Conservation (phyloP, 2,329 filamentous ascomycete genomes). For the Pseudogymnoascus sp. region DNA sequence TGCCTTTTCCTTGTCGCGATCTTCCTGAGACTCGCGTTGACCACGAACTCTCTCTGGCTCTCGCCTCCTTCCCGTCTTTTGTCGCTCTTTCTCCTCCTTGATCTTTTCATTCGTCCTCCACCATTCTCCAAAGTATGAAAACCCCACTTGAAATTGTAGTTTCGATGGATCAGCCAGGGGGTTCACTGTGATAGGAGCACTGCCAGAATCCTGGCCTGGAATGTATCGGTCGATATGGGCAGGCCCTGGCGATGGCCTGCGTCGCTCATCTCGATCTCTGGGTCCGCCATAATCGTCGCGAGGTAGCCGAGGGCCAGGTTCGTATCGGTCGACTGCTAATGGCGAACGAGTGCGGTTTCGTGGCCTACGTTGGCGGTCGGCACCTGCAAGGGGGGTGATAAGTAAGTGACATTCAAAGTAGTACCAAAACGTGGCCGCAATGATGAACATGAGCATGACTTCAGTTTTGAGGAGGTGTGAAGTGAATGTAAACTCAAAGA, state of each 20-base stretch:
- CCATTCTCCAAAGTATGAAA: slow-evolving; percentile 82
- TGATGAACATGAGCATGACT: neutral
- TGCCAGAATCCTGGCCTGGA: slow-evolving; percentile 57
- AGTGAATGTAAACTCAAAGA: neutral
- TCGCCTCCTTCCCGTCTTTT: slow-evolving; percentile 60
- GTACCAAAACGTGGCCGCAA: neutral
- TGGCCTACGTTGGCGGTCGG: slow-evolving; percentile 45
- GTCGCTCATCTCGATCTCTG: slow-evolving; percentile 44
- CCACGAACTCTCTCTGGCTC: slow-evolving; percentile 57
- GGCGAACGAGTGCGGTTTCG: slow-evolving; percentile 67
- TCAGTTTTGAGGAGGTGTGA: neutral
- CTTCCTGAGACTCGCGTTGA: slow-evolving; percentile 60
- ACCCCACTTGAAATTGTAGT: slow-evolving; percentile 73
- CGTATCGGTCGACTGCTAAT: slow-evolving; percentile 63
- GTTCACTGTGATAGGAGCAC: slow-evolving; percentile 49
- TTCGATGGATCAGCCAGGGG: slow-evolving; percentile 65
- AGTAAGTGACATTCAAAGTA: slow-evolving; percentile 14
- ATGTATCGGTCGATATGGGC: slow-evolving; percentile 80
- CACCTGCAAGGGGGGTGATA: slow-evolving; percentile 35
- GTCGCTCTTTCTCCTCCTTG: slow-evolving; percentile 71
- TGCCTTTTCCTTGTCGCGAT: slow-evolving; percentile 70
- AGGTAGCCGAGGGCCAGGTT: slow-evolving; percentile 52
- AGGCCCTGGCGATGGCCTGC: slow-evolving; percentile 50
- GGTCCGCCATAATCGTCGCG: slow-evolving; percentile 59
- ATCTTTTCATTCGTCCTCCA: slow-evolving; percentile 77